phyloP scores from a whole-genome alignment of 139 green algal genomes.

The Parachlorella kessleri region DNA sequence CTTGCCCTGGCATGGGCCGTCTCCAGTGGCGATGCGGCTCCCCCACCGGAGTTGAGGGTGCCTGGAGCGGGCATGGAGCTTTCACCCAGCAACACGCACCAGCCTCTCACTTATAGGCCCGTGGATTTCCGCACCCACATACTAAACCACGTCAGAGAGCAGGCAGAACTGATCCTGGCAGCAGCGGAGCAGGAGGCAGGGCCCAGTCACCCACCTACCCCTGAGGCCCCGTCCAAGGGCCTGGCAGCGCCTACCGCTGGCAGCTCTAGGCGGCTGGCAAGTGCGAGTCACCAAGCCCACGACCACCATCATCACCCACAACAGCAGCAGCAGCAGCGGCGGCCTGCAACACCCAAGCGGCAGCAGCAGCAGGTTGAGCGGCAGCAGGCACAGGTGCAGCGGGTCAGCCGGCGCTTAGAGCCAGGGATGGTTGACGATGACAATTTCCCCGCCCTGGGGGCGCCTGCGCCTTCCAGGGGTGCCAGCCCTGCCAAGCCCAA shows the following conservation, averaged over 20 bases:
- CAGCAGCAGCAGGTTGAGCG: conserved; percentile 3
- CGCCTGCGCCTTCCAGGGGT: neutral
- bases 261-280: neutral
- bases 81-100: too few relatives aligned
- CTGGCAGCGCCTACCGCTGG: neutral
- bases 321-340: neutral
- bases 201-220: conserved; percentile 9
- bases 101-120: too few relatives aligned
- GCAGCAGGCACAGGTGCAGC: neutral
- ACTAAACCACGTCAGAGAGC: conserved; percentile 27
- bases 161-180: conserved; percentile 29
- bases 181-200: conserved; percentile 16
- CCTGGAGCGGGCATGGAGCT: too few relatives aligned
- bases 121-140: conserved; percentile 20
- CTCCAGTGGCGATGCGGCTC: too few relatives aligned
- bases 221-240: neutral
- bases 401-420: neutral
- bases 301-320: neutral
- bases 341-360: neutral
- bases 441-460: conserved; percentile 14
- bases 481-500: too few relatives aligned
- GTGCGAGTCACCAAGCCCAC: neutral
- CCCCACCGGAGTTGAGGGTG: too few relatives aligned
- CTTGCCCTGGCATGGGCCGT: too few relatives aligned
- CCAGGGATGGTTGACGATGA: neutral